Base-by-base conservation (phyloP, 768 basidiomycete genomes). In the Pulveroboletus frians region DNA sequence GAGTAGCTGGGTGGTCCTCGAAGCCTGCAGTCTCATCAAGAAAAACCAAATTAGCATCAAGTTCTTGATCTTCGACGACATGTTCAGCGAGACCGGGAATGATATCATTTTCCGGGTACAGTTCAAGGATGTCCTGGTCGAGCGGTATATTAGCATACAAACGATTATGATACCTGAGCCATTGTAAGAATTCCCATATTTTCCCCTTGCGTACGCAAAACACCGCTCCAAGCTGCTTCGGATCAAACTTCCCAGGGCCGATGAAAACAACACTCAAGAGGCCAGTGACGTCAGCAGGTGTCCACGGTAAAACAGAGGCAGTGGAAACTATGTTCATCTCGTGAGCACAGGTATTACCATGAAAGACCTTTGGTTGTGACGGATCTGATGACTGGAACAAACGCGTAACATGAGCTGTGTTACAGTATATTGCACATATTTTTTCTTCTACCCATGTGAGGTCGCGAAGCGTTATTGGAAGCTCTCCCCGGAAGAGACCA, bases 321-420 rank as follows among this genome's bases (percentile, higher is more conserved):
- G 66, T 68, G 0, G 66, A 66, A 3, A 64, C 23, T 5, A 69
- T 32, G 51, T 71, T 70, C 55, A 61, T 62, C 7, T 69, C 56
- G 55, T 69, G 65, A 10, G 68, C 60, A 56, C 68, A 70, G 2
- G 64, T 69, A 43, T 70, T 70, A 1, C 69, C 68, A 57, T 67
- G 59, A 37, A 69, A 59, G 0, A 68, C 52, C 15, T 21, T 50
- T 1, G 69, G 63, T n/a, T 61, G 50, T 0, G 13, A 23, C 7
- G 59, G 47, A 48, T 68, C 53, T 2, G 51, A 55, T 5, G 64
- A 66, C 8, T 60, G 37, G 51, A 63, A 63, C 3, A 70, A 17
- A 3, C 56, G 40, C 15, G 58, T 61, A 1, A 69, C 47, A 56
- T 66, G 54, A 1, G 69, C 63, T 18, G 63, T 68, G 3, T 39